Base-by-base conservation (phyloP, 352 stramenopile genomes). In the Blastocystis sp. region DNA sequence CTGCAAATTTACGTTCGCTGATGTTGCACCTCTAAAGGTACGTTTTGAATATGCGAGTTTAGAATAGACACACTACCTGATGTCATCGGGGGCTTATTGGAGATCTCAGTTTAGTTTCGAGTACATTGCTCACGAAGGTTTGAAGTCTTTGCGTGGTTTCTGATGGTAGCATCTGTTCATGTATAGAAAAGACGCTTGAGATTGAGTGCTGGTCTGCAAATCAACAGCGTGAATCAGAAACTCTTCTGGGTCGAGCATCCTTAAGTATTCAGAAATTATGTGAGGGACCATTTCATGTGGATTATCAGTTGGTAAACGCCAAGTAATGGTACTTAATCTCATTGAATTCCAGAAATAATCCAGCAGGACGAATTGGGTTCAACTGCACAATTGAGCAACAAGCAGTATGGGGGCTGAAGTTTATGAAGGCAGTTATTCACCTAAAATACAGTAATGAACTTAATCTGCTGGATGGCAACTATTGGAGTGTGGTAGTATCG, bases 1-100 rank as follows among this genome's bases (percentile, higher is more conserved):
- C 51, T 89, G 78, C n/a, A 79, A 79, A 58, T 89, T 89, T 37
- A 59, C 33, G 53, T 89, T 89, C 76, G 78, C 78, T 7, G 78
- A 89, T 22, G 24, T 66, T n/a, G 24, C 54, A 35, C 73, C 73
- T 27, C 22, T 66, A 4, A 84, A 84, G 27, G 73, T 84, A 42
- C 17, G 51, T 11, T 9, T 64, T 53, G 19, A 35, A 9, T 48
- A 19, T 4, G 35, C 17, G 1, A 5, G 2, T 66, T 17, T 33
- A 19, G 1, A 7, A 17, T 79, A 89, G 66, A 89, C 78, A 57
- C 78, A 89, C n/a, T 77, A 42, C 33, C 30, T 89, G 24, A 68
- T 89, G 22, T 77, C 78, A 35, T 22, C 30, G 30, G 78, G 78
- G 17, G 44, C 78, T 4, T 89, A 79, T 40, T 89, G 78, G 78